Base-by-base conservation (phyloP, 495 filamentous ascomycete species). In the Penicillium malachiteum region DNA sequence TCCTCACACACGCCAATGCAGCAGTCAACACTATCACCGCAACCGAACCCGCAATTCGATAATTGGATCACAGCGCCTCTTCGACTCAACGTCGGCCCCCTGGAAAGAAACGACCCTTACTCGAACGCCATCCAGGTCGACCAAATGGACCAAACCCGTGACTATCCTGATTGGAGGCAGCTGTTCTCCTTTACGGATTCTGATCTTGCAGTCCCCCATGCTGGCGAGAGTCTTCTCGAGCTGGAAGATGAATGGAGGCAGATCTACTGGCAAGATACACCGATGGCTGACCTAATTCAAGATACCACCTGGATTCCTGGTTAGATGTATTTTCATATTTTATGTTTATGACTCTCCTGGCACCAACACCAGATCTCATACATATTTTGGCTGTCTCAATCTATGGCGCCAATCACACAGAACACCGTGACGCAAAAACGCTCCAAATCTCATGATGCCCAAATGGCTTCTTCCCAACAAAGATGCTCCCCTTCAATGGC, bases 161-260 rank as follows among this genome's bases (percentile, higher is more conserved):
- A 77, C 47, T 69, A 66, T 18, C 70, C 73, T 3, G 76, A 78
- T 50, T 78, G 76, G 76, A 70, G 73, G 42, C 74, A 77, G 48
- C 63, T 78, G 6, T 78, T 78, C 56, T 71, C 74, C 11, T 78
- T 75, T 48, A 64, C 71, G 5, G 74, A 77, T 48, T 52, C 69
- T 17, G 74, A 77, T 33, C 65, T 76, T 21, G 69, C 76, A 5
- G 63, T 71, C 7, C 73, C 74, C 7, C 71, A 74, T 57, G 56
- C 69, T 11, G 63, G 75, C 34, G 76, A 77, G 32, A 73, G 71
- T 10, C 55, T 77, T 0, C 65, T 71, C 13, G 74, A 77, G 44
- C 54, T 78, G 38, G 76, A 78, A 58, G 72, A 78, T 31, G 76
- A 78, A 57, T 78, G 76, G 76, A 69, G 76, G 14, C 74, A 77